Percentiles rank a stretch among this genome's conserved stretches.
phyloP scores from a whole-genome alignment of 768 basidiomycete species.

The Termitomyces titanicus region DNA sequence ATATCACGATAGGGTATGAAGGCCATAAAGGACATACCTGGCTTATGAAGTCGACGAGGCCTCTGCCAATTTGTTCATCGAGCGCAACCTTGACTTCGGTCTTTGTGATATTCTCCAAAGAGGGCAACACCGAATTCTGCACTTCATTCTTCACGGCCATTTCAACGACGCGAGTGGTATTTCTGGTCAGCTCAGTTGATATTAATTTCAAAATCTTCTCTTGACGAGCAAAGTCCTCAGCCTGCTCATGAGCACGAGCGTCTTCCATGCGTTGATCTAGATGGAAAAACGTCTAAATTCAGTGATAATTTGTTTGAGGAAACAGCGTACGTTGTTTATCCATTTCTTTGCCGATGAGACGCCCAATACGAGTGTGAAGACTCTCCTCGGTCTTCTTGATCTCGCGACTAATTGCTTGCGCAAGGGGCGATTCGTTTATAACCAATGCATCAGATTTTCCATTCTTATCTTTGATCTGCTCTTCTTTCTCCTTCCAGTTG shows the following conservation, averaged over 20 bases:
- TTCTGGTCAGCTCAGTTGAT: slow-evolving; percentile 81
- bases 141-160: slow-evolving; percentile 85
- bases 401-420: slow-evolving; percentile 64
- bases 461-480: slow-evolving; percentile 31
- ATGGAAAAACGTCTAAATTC: neutral
- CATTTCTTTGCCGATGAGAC: slow-evolving; percentile 80
- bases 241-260: slow-evolving; percentile 70
- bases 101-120: slow-evolving; percentile 79
- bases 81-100: slow-evolving; percentile 76
- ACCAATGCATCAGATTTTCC: slow-evolving; percentile 30
- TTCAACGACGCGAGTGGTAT: slow-evolving; percentile 86
- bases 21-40: slow-evolving; percentile 46
- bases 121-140: slow-evolving; percentile 78
- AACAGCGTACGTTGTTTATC: slow-evolving; percentile 77
- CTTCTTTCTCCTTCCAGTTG: slow-evolving; percentile 46
- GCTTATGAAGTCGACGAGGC: slow-evolving; percentile 67
- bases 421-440: slow-evolving; percentile 52
- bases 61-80: slow-evolving; percentile 73
- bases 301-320: neutral
- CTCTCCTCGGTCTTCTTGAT: slow-evolving; percentile 83
- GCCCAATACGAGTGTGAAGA: slow-evolving; percentile 71
- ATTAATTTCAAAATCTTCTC: slow-evolving; percentile 89
- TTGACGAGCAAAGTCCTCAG: slow-evolving; percentile 79
- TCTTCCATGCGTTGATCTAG: slow-evolving; percentile 85
- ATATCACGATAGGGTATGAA: neutral